Conservation (phyloP, 129 eudicot genomes). For the Pittosporum tobira region DNA sequence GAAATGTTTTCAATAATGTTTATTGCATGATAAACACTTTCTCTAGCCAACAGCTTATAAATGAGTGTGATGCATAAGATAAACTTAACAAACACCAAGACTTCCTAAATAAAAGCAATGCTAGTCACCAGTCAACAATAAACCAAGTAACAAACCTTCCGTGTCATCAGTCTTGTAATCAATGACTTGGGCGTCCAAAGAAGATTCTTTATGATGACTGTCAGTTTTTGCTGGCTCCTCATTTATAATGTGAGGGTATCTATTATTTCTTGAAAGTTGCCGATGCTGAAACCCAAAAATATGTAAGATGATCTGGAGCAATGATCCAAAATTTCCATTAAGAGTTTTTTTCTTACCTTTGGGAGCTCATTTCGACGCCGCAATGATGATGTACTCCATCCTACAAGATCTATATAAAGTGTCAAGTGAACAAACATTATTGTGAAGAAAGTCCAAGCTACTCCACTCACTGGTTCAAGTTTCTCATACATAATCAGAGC, state of each 20-base stretch:
- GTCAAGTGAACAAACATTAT: conserved; percentile 24
- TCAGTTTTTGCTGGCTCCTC: conserved; percentile 27
- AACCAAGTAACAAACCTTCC: conserved; percentile 48
- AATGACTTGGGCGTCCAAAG: conserved; percentile 18
- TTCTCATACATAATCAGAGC: not conserved
- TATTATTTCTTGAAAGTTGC: conserved; percentile 36
- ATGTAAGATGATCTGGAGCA: conserved; percentile 3
- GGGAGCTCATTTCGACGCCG: conserved; percentile 72
- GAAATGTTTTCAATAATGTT: not conserved
- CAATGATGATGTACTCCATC: conserved; percentile 89
- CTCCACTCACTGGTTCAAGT: not conserved
- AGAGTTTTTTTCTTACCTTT: conserved; percentile 26
- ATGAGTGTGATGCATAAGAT: not conserved
- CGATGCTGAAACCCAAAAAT: conserved; percentile 44
- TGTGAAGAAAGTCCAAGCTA: not conserved
- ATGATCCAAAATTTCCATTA: not conserved
- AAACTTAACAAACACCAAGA: not conserved
- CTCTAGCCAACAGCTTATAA: not conserved
- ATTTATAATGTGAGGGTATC: conserved; percentile 60
- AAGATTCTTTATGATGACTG: conserved; percentile 18
- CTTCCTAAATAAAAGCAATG: not conserved
- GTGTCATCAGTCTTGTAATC: conserved; percentile 34
- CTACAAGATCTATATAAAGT: conserved; percentile 58
- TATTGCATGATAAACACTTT: not conserved
- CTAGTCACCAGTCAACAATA: not conserved